These are phyloP conservation scores for Hura crepitans DNA, from an alignment of 441 rosid species.

Conservation along the genomic window DNA sequence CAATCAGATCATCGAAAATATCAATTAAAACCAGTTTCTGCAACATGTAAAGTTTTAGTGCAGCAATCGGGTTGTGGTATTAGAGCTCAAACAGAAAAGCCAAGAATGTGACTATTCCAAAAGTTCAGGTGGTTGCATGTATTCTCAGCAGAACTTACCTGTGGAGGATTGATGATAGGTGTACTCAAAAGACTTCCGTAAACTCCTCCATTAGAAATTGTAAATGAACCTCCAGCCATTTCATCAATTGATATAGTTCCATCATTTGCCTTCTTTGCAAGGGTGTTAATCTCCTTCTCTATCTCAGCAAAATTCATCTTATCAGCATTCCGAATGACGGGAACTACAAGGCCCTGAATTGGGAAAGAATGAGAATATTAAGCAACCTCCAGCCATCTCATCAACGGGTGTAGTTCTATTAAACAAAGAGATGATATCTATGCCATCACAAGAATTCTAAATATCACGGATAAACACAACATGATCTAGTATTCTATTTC, in stretches of 20 bases:
- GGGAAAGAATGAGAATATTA: neutral
- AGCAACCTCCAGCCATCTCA: no score
- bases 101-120: neutral
- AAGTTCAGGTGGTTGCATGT: neutral
- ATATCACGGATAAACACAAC: neutral
- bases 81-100: neutral
- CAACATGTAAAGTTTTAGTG: neutral
- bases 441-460: neutral
- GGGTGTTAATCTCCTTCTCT: constrained; percentile 80
- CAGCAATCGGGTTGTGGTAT: neutral
- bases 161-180: constrained; percentile 98
- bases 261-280: constrained; percentile 89
- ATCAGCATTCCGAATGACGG: constrained; percentile 78
- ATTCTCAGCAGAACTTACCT: constrained; percentile 43
- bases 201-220: constrained; percentile 94
- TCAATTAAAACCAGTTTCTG: no score
- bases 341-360: constrained; percentile 88
- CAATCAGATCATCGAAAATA: neutral
- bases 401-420: no score
- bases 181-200: constrained; percentile 97
- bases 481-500: neutral
- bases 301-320: constrained; percentile 89
- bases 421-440: neutral
- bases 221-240: constrained; percentile 98
- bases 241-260: constrained; percentile 92